phyloP scores from a whole-genome alignment of 2,329 filamentous ascomycete species.

The Grosmannia penicillata region DNA sequence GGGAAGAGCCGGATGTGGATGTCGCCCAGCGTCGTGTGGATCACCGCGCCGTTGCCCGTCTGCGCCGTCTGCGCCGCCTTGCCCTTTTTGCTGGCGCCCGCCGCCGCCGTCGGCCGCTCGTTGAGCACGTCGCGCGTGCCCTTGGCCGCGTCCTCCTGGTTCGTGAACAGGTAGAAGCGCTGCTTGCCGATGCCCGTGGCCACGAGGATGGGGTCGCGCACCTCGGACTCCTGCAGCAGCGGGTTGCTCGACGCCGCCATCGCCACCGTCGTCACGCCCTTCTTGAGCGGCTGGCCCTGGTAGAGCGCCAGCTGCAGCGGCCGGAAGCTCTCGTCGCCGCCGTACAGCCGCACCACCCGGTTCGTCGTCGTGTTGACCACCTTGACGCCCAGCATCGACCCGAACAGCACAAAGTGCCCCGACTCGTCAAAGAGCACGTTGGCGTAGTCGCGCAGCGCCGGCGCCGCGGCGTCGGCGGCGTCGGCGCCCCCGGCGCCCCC shows the following conservation, averaged over 20 bases:
- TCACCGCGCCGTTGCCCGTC: slow-evolving; percentile 62
- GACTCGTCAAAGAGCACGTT: slow-evolving; percentile 96
- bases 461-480: no score
- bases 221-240: slow-evolving; percentile 80
- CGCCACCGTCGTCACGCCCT: slow-evolving; percentile 80
- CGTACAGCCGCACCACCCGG: slow-evolving; percentile 78
- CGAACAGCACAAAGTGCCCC: slow-evolving; percentile 87
- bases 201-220: slow-evolving; percentile 77
- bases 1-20: slow-evolving; percentile 90
- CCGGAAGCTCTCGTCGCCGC: slow-evolving; percentile 76
- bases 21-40: slow-evolving; percentile 90
- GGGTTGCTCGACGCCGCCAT: slow-evolving; percentile 96
- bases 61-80: slow-evolving; percentile 38
- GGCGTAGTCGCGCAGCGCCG: slow-evolving; percentile 48
- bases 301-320: slow-evolving; percentile 75
- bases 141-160: slow-evolving; percentile 65
- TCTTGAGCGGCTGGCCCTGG: slow-evolving; percentile 90
- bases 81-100: slow-evolving; percentile 36
- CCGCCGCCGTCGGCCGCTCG: slow-evolving; percentile 55
- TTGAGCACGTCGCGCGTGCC: slow-evolving; percentile 85
- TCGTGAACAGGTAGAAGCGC: slow-evolving; percentile 97
- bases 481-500: no score
- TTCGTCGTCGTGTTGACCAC: slow-evolving; percentile 95
- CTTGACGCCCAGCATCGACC: slow-evolving; percentile 82
- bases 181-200: slow-evolving; percentile 73